Evolutionary conservation across 2,329 filamentous ascomycete species (phyloP).

Genomic region (Exophiala sideris): DNA sequence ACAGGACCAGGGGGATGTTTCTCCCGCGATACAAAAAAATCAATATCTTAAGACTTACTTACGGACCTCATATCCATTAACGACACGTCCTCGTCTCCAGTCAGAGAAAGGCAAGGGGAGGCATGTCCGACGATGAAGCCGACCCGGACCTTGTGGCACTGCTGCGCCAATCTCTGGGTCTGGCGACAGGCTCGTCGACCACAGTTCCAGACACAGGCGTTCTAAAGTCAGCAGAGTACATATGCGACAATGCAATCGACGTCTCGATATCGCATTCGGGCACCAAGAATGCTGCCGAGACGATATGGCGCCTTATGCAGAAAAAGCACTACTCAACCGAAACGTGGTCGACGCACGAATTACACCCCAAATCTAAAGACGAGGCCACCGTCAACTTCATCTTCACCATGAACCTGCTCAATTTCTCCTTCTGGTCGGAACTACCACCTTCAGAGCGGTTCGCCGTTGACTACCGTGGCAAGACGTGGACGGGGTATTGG

Average conservation of each 20-base stretch:
- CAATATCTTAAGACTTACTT: too few species aligned
- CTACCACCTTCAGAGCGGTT: conserved; percentile 68
- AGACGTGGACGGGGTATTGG: conserved; percentile 91
- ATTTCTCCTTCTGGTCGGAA: conserved; percentile 96
- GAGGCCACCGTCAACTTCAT: conserved; percentile 83
- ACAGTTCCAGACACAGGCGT: conserved; percentile 73
- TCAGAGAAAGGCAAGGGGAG: conserved; percentile 20
- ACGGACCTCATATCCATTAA: too few species aligned
- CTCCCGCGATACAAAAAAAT: background rate
- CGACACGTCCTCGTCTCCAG: too few species aligned
- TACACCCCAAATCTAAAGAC: conserved; percentile 75
- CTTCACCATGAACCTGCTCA: conserved; percentile 94
- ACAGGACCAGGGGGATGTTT: background rate
- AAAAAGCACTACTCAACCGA: conserved; percentile 77
- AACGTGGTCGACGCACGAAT: conserved; percentile 81
- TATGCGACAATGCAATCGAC: conserved; percentile 90
- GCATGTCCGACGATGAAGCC: conserved; percentile 87
- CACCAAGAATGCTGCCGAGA: conserved; percentile 76
- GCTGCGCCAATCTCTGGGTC: conserved; percentile 72
- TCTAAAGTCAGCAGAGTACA: conserved; percentile 74
- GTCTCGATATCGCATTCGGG: conserved; percentile 81
- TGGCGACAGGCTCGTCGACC: conserved; percentile 55
- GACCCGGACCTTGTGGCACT: conserved; percentile 85
- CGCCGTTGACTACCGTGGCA: conserved; percentile 74
- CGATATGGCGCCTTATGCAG: conserved; percentile 78